Conservation (phyloP, 768 basidiomycete genomes). For the Termitomyces titanicus region DNA sequence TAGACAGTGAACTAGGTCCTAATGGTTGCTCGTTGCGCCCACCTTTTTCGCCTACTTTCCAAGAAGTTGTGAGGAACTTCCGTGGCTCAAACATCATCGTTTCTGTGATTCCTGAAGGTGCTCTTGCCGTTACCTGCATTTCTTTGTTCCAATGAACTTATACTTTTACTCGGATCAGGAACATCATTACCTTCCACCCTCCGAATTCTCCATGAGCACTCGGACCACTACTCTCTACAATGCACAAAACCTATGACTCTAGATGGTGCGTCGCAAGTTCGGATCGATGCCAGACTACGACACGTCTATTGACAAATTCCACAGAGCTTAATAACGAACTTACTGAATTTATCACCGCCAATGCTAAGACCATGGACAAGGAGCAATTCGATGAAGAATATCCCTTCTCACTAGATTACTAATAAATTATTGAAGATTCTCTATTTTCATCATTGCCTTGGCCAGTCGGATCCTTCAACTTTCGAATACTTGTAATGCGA, state of each 20-base stretch:
- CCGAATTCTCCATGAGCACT: slow-evolving; percentile 9
- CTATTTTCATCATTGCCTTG: too few relatives aligned
- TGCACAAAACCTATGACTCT: slow-evolving; percentile 7
- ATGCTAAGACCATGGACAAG: slow-evolving; percentile 9
- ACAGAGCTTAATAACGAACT: slow-evolving; percentile 8
- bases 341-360: not conserved
- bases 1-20: not conserved
- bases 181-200: slow-evolving; percentile 4
- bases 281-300: too few relatives aligned
- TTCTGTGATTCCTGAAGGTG: slow-evolving; percentile 10
- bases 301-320: not conserved
- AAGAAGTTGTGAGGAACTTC: slow-evolving; percentile 12
- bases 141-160: not conserved
- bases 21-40: slow-evolving; percentile 3
- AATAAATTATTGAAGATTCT: too few relatives aligned
- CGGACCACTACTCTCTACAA: slow-evolving; percentile 9
- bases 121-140: not conserved
- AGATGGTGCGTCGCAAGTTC: not conserved
- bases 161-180: not conserved
- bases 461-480: too few relatives aligned
- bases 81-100: slow-evolving; percentile 7
- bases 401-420: slow-evolving; percentile 1
- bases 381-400: slow-evolving; percentile 8
- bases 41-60: slow-evolving; percentile 11
- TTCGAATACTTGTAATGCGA: too few relatives aligned